Conservation (phyloP, 2,329 filamentous ascomycete species). For the Sporothrix brasiliensis region DNA sequence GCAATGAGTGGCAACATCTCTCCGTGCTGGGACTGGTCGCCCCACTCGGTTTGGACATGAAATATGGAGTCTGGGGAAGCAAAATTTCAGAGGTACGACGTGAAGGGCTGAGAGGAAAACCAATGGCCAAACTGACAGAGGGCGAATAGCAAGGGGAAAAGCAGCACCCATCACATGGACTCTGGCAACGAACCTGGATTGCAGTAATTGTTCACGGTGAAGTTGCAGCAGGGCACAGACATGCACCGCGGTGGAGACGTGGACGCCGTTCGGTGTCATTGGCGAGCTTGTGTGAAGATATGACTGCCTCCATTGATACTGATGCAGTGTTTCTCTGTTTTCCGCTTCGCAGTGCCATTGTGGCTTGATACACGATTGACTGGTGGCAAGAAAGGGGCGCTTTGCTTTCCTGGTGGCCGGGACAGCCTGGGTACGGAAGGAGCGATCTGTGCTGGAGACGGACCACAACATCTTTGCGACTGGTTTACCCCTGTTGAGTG, state of each 20-base stretch:
- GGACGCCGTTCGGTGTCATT: no score
- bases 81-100: background rate
- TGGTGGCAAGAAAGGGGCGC: background rate
- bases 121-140: background rate
- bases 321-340: no score
- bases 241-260: no score
- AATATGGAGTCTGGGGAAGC: constrained; percentile 18
- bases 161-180: background rate
- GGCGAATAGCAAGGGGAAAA: background rate
- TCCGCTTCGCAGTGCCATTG: no score
- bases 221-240: background rate
- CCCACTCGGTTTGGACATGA: background rate
- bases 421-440: background rate
- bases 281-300: no score
- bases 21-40: constrained; percentile 3
- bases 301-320: no score
- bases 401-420: background rate
- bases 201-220: background rate
- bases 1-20: constrained; percentile 21
- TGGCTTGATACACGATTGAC: background rate
- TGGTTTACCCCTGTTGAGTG: constrained; percentile 20
- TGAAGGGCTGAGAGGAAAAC: background rate
- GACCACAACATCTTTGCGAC: background rate
- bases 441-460: constrained; percentile 11
- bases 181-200: constrained; percentile 12